phyloP scores from a whole-genome alignment of 495 filamentous ascomycete genomes.

The Amphirosellinia nigrospora region DNA sequence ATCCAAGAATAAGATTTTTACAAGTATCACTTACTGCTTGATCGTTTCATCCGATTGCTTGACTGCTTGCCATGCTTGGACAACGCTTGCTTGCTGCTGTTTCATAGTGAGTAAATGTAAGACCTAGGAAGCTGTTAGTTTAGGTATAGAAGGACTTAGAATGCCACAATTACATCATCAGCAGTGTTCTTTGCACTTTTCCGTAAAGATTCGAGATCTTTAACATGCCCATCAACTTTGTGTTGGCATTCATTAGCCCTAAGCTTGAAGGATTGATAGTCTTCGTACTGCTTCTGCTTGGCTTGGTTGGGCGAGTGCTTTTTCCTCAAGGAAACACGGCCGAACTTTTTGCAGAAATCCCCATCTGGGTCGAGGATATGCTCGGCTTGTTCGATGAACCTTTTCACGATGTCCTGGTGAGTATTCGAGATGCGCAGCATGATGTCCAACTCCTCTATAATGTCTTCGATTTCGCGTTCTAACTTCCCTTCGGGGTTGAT shows the following conservation, averaged over 20 bases:
- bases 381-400: conserved; percentile 63
- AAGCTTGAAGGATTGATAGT: conserved; percentile 35
- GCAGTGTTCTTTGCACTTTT: conserved; percentile 35
- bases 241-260: conserved; percentile 32
- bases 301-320: not conserved
- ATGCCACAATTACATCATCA: conserved; percentile 25
- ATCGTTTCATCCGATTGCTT: not conserved
- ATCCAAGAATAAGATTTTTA: too few relatives aligned
- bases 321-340: too few relatives aligned
- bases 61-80: not conserved
- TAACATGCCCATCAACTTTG: conserved; percentile 29
- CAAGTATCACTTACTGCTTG: too few relatives aligned
- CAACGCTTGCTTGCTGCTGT: not conserved
- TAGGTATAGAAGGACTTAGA: not conserved
- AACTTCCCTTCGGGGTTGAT: conserved; percentile 70
- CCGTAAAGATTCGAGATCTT: conserved; percentile 37
- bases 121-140: too few relatives aligned
- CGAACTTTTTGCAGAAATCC: conserved; percentile 25
- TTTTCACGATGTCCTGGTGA: conserved; percentile 62
- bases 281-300: conserved; percentile 20
- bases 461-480: conserved; percentile 70
- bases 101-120: conserved; percentile 56
- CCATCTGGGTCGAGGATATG: conserved; percentile 36
- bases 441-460: conserved; percentile 75
- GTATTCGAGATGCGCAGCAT: conserved; percentile 64